Evolutionary conservation across 2,329 filamentous ascomycete species (phyloP).

Genomic region (Diplodia corticola): DNA sequence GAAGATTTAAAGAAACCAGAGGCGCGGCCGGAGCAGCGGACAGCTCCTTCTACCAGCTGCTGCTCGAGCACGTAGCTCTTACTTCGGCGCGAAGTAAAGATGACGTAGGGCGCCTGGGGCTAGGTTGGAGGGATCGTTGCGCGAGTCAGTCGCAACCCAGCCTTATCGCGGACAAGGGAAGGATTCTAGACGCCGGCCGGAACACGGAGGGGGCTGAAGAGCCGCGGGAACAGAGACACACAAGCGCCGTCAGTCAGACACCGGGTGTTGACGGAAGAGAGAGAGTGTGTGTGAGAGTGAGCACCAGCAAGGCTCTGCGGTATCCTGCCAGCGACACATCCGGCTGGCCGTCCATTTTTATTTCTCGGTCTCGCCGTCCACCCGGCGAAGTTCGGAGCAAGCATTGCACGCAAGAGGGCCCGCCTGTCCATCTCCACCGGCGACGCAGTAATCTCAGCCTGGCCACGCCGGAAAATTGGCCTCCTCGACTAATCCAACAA

Average conservation of each 20-base stretch:
- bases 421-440: conserved; percentile 15
- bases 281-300: too few relatives aligned
- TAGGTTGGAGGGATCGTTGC: neutral
- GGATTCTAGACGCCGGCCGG: conserved; percentile 3
- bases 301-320: neutral
- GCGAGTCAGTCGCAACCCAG: conserved; percentile 15
- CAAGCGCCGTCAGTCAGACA: neutral
- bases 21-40: neutral
- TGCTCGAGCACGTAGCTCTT: neutral
- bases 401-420: conserved; percentile 20
- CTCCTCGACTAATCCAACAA: conserved; percentile 8
- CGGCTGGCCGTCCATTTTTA: neutral
- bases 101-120: conserved; percentile 11
- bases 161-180: neutral
- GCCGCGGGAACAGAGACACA: neutral
- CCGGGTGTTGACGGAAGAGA: neutral
- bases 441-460: conserved; percentile 9
- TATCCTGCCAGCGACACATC: neutral
- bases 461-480: neutral
- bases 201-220: neutral
- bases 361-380: neutral
- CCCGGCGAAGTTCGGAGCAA: conserved; percentile 23
- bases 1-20: neutral
- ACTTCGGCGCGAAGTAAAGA: neutral
- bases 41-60: neutral